Base-by-base conservation (phyloP, 2,329 filamentous ascomycete genomes). In the Penicillium expansum region DNA sequence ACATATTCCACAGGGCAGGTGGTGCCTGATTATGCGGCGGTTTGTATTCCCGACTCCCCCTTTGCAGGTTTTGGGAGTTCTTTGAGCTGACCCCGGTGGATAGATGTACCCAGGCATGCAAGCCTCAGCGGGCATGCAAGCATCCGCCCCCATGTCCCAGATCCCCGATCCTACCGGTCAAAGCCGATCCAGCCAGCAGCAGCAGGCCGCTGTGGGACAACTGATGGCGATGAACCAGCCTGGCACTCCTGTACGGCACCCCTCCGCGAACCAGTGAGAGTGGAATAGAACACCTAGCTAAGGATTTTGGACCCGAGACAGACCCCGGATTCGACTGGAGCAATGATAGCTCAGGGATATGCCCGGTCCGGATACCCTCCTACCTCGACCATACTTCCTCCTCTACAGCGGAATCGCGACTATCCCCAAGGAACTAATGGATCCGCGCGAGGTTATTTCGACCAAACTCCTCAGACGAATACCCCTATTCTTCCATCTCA, bases 401-500 rank as follows among this genome's bases (percentile, higher is more conserved):
- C 72, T 55, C 59, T 74, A 53, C 71, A 72, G 57, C 68, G 67
- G 37, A 68, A 61, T 59, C 70, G 69, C 62, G 67, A 67, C 49
- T 68, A 63, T 52, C 62, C 66, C 13, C 69, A 71, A 52, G 65
- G 63, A 73, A 52, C 39, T 2, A 52, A 71, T 55, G 70, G 70
- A 18, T 55, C 58, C 49, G 9, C 49, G 39, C 62, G 71, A 55
- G 65, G 63, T 20, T 73, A 72, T 48, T 74, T 66, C 52, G 71
- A 74, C n/a, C 70, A 68, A 52, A 57, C 66, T 11, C 68, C 70
- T 33, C 70, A 72, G 32, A 61, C 63, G 48, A 64, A 63, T 22
- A 73, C 71, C 24, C 69, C 72, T 13, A 69, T 74, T 41, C 64
- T 74, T 44, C 71, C 71, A 32, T 74, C 71, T 37, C 71, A 74